phyloP scores from a whole-genome alignment of 2,329 filamentous ascomycete genomes.

The Fusarium euwallaceae region DNA sequence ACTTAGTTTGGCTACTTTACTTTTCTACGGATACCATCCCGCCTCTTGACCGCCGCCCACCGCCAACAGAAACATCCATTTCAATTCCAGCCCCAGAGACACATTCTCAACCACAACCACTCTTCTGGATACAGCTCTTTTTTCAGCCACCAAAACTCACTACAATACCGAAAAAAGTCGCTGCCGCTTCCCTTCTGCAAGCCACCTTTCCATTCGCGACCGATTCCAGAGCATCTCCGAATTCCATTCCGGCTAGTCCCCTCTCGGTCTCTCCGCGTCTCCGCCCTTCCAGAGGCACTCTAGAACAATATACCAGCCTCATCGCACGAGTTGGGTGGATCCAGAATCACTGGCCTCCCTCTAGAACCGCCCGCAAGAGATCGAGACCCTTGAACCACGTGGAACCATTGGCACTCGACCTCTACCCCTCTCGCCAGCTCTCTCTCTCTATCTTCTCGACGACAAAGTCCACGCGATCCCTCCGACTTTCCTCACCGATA shows the following conservation, averaged over 20 bases:
- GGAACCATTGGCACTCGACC: constrained; percentile 42
- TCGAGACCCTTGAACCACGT: constrained; percentile 42
- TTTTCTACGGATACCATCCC: no score
- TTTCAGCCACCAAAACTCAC: constrained; percentile 23
- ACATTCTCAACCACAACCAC: constrained; percentile 19
- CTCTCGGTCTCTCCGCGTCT: constrained; percentile 36
- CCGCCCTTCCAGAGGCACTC: constrained; percentile 33
- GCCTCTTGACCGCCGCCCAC: constrained; percentile 32
- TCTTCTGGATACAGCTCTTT: constrained; percentile 11
- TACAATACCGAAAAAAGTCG: constrained; percentile 5
- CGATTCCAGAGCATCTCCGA: constrained; percentile 12
- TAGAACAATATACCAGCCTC: constrained; percentile 37
- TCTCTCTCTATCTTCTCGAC: constrained; percentile 3
- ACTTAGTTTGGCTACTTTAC: constrained; percentile 1
- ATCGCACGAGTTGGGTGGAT: constrained; percentile 37
- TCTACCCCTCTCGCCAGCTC: constrained; percentile 19
- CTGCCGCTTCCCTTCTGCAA: constrained; percentile 6
- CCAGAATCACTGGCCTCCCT: constrained; percentile 24
- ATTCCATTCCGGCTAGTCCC: constrained; percentile 31
- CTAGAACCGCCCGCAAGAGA: constrained; percentile 32
- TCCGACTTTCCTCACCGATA: constrained; percentile 18
- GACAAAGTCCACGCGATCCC: constrained; percentile 27
- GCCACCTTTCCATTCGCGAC: constrained; percentile 27
- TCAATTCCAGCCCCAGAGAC: constrained; percentile 16
- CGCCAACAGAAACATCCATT: constrained; percentile 6